phyloP scores from a whole-genome alignment of 768 basidiomycete species.

The Tylopilus balloui region DNA sequence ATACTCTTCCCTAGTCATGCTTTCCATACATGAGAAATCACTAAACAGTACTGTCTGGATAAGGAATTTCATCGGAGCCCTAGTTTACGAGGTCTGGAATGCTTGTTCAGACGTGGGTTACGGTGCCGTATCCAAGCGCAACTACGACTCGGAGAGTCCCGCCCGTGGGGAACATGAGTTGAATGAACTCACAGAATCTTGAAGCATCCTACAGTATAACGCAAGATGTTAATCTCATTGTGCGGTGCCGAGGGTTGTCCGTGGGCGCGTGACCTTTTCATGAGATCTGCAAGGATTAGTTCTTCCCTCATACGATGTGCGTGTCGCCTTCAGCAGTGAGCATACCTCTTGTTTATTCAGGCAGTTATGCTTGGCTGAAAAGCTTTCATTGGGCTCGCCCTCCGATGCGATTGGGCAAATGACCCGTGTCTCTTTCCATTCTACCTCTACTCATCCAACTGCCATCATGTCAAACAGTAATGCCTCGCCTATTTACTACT shows the following conservation, averaged over 20 bases:
- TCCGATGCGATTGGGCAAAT: conserved; percentile 44
- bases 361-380: conserved; percentile 12
- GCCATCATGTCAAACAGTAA: conserved; percentile 41
- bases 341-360: neutral
- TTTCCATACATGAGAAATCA: neutral
- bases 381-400: neutral
- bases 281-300: neutral
- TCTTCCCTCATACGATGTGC: too few relatives aligned
- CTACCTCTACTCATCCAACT: conserved; percentile 17
- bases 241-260: neutral
- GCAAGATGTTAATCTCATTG: neutral
- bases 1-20: neutral
- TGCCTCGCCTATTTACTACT: conserved; percentile 47
- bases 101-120: neutral
- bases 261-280: neutral
- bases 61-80: neutral
- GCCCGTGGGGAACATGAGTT: neutral
- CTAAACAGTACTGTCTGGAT: neutral
- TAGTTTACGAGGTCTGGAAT: neutral
- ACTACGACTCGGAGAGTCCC: neutral
- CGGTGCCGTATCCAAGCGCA: neutral
- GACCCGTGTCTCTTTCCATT: conserved; percentile 44
- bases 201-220: neutral
- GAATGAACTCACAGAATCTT: neutral
- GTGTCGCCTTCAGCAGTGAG: neutral